Evolutionary conservation across 2,329 filamentous ascomycete genomes (phyloP), one percentile per base, ranked within the genome.

Genomic region (Stemphylium vesicarium): DNA sequence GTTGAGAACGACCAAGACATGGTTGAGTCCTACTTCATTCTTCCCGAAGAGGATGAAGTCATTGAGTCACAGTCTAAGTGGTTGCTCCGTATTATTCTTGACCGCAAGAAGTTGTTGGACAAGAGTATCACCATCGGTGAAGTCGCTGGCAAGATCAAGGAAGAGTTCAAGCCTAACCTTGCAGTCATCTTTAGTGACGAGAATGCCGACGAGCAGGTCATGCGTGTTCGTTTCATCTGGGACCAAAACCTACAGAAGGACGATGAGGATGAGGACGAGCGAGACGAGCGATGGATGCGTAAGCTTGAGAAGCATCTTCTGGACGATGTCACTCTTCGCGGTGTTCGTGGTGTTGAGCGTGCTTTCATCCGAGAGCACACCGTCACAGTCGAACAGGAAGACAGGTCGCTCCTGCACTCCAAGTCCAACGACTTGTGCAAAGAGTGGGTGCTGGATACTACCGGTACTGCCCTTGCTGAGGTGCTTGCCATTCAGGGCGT

Each of bases 171-270:
- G 16, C 71, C 70, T 12, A 87, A 84, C 59, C 81, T 98, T 66
- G 92, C 92, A 12, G 88, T 99, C 63, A 93, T 99, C 57, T 96
- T 96, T 82, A 96, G 92, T 77, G 95, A 99, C 77, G 95, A 97
- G 81, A 99, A 99, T 75, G 93, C 94, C 9, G 93, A 97, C 62
- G 88, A 96, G 73, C 92, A 96, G 75, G 89, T 98, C 40, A 92
- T 99, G 66, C 95, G 95, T 74, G 89, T 97, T 62, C 90, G 95
- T 62, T 89, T 93, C 68, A 86, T 96, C 58, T 81, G 84, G 66
- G 80, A 85, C 35, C 59, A 65, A 11, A 75, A 78, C 41, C 80
- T 82, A 29, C 82, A 86, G 58, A 84, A 85, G 43, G 88, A 89
- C 8, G 89, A 90, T 11, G 90, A 94, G 9, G 83, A 86, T 15